phyloP scores from a whole-genome alignment of 129 eudicot species.

The Centaurea solstitialis region DNA sequence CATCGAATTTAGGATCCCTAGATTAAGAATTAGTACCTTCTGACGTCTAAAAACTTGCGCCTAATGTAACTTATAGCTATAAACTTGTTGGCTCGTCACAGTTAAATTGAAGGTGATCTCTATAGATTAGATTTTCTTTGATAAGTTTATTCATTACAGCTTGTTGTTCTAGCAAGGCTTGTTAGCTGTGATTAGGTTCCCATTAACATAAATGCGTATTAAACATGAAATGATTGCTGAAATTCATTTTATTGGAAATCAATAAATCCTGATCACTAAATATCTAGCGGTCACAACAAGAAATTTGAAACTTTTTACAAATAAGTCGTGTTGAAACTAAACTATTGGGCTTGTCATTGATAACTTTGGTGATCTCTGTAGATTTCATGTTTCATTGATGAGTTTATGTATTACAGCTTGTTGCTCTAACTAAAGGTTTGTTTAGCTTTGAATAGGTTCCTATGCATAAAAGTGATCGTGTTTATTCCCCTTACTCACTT shows the following conservation, averaged over 20 bases:
- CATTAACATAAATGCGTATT: neutral
- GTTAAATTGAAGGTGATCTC: too few species aligned
- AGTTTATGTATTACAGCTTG: neutral
- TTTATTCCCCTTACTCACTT: neutral
- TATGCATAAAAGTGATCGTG: neutral
- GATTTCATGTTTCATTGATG: neutral
- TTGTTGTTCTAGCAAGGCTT: neutral
- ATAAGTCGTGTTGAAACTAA: neutral
- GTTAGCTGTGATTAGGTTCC: neutral
- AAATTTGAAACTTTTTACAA: neutral
- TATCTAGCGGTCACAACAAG: neutral
- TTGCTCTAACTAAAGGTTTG: neutral
- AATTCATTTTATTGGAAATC: neutral
- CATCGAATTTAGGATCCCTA: neutral
- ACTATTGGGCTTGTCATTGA: neutral
- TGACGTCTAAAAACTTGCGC: neutral
- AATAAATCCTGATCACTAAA: neutral
- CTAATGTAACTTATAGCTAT: constrained; percentile 1
- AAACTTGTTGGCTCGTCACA: neutral
- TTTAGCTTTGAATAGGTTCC: neutral
- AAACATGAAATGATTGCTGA: neutral
- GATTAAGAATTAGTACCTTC: neutral
- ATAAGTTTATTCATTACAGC: too few species aligned
- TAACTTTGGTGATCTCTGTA: neutral
- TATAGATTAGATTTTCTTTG: too few species aligned